Evolutionary conservation across 768 basidiomycete genomes (phyloP).

Genomic region (Pisolithus orientalis): DNA sequence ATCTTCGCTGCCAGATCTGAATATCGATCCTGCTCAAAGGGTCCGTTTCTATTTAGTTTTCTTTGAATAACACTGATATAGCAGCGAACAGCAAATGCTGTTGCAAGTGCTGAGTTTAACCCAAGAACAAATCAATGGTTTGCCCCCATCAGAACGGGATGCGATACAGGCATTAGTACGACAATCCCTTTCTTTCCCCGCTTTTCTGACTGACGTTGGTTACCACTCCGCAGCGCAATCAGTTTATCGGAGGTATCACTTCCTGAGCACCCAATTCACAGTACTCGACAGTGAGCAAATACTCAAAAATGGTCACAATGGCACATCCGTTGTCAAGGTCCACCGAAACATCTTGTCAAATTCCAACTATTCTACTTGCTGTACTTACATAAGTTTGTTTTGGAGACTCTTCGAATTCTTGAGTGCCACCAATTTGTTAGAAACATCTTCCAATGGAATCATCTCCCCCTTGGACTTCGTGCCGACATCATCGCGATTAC

Average conservation of each 20-base stretch:
- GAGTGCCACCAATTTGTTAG: constrained; percentile 63
- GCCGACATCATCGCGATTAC: constrained; percentile 91
- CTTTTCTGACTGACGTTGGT: not conserved
- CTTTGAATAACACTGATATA: constrained; percentile 11
- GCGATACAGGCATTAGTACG: constrained; percentile 77
- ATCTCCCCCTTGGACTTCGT: constrained; percentile 77
- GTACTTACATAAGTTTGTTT: constrained; percentile 42
- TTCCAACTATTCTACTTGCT: constrained; percentile 6
- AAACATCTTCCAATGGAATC: constrained; percentile 63
- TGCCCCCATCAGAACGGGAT: constrained; percentile 72
- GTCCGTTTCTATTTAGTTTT: constrained; percentile 24
- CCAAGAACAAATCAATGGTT: constrained; percentile 73
- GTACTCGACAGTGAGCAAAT: too few relatives aligned
- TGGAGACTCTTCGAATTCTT: constrained; percentile 52
- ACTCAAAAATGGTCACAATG: too few relatives aligned
- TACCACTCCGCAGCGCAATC: constrained; percentile 22
- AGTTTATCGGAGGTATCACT: constrained; percentile 24
- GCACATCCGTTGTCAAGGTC: too few relatives aligned
- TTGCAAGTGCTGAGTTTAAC: constrained; percentile 81
- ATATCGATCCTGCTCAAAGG: constrained; percentile 48
- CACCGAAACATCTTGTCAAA: not conserved
- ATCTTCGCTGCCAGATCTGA: constrained; percentile 27
- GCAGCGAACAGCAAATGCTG: constrained; percentile 58
- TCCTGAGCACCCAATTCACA: constrained; percentile 4
- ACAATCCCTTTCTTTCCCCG: constrained; percentile 28